Conservation (phyloP, 331 rosid genomes). For the Spiraea crenata region DNA sequence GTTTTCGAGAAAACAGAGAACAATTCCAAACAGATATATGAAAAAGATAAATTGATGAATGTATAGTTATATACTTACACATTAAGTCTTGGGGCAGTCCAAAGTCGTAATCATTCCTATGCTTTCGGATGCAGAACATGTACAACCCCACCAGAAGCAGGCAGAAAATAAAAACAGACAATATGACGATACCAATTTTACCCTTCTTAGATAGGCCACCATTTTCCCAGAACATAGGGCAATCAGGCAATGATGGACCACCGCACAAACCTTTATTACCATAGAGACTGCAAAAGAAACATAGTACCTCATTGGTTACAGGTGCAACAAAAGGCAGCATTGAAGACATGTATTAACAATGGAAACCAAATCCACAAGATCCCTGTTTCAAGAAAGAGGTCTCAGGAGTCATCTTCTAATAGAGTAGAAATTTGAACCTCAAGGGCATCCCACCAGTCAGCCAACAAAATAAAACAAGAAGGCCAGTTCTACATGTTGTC, state of each 20-base stretch:
- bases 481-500: background rate
- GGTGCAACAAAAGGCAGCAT: background rate
- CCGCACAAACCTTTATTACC: constrained; percentile 89
- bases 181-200: constrained; percentile 71
- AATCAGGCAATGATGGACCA: constrained; percentile 65
- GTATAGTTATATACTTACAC: constrained; percentile 48
- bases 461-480: background rate
- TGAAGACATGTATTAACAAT: background rate
- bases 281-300: constrained; percentile 57
- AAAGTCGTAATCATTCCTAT: constrained; percentile 82
- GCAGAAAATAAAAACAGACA: constrained; percentile 52
- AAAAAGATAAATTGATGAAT: constrained; percentile 11
- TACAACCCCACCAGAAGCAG: constrained; percentile 51
- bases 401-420: background rate
- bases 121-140: constrained; percentile 66
- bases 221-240: constrained; percentile 86
- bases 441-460: background rate
- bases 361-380: background rate
- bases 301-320: constrained; percentile 3
- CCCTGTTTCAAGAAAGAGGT: background rate
- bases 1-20: background rate
- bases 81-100: constrained; percentile 83
- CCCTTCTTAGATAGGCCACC: constrained; percentile 69
- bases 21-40: background rate
- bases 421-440: background rate